A percentile compares a stretch with the other conserved stretches of the same genome.
These are phyloP conservation scores for Cinchona pubescens DNA, from an alignment of 257 asterid genomes.

Conservation along the genomic window DNA sequence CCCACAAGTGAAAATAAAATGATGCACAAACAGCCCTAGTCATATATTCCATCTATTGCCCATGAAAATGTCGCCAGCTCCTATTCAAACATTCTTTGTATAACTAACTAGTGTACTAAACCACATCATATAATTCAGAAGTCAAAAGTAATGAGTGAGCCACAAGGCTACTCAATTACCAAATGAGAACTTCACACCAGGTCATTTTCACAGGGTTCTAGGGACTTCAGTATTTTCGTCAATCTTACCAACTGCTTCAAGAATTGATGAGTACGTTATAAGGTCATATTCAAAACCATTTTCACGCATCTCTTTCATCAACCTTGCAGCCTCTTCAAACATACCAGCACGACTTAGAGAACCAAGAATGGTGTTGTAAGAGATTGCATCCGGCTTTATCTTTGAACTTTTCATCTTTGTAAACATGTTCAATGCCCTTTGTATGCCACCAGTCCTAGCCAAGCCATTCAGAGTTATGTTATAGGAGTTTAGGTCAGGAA, in stretches of 20 bases:
- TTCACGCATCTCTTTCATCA: constrained; percentile 49
- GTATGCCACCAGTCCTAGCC: constrained; percentile 34
- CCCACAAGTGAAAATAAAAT: neutral
- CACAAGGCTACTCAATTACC: neutral
- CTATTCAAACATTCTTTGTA: neutral
- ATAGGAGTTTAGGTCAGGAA: constrained; percentile 40
- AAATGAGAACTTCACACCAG: neutral
- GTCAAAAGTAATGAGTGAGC: neutral
- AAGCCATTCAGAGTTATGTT: constrained; percentile 44
- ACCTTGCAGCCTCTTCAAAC: constrained; percentile 50
- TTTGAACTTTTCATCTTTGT: constrained; percentile 33
- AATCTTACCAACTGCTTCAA: constrained; percentile 43
- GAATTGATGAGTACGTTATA: constrained; percentile 43
- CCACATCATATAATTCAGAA: no score
- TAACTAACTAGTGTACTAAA: neutral
- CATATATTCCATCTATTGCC: neutral
- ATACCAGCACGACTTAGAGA: constrained; percentile 46
- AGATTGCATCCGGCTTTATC: constrained; percentile 35
- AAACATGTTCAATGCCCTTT: constrained; percentile 36
- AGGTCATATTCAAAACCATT: constrained; percentile 40
- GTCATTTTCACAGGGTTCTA: constrained; percentile 10
- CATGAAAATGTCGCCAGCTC: neutral
- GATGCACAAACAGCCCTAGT: neutral
- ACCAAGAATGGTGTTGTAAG: constrained; percentile 42
- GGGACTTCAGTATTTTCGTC: constrained; percentile 22